Evolutionary conservation across 306 rosid species (phyloP).

Genomic region (Gastrolobium bilobum): DNA sequence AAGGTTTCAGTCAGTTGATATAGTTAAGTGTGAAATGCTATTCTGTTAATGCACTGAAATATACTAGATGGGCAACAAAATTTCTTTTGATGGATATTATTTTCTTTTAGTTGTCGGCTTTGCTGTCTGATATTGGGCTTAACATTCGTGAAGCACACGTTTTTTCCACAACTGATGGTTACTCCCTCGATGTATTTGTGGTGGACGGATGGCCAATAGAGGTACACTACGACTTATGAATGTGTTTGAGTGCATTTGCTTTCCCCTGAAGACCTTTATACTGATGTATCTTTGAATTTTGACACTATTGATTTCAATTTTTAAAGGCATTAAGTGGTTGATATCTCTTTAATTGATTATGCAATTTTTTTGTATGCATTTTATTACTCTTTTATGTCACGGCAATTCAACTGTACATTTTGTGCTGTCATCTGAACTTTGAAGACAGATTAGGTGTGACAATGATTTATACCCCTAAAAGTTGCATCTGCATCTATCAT

Average conservation of each 20-base stretch:
- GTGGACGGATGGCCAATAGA: conserved; percentile 64
- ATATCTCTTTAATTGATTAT: conserved; percentile 21
- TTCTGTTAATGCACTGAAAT: conserved; percentile 20
- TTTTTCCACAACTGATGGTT: conserved; percentile 67
- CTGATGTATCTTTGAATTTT: conserved; percentile 13
- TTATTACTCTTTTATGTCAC: too few relatives aligned
- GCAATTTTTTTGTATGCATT: neutral
- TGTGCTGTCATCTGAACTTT: conserved; percentile 18
- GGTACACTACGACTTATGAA: conserved; percentile 44
- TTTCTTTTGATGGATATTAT: conserved; percentile 40
- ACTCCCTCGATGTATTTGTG: conserved; percentile 65
- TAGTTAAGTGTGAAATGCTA: conserved; percentile 25
- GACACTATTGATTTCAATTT: too few relatives aligned
- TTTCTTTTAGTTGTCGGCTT: conserved; percentile 60
- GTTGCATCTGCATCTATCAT: conserved; percentile 33
- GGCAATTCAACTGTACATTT: neutral
- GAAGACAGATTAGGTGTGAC: conserved; percentile 8
- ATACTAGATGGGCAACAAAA: conserved; percentile 26
- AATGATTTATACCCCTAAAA: neutral
- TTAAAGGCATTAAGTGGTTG: too few relatives aligned
- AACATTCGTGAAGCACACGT: conserved; percentile 74
- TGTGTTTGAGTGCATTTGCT: conserved; percentile 29
- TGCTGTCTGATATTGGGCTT: conserved; percentile 70
- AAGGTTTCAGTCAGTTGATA: conserved; percentile 17
- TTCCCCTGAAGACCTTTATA: conserved; percentile 7